Conservation (phyloP, 768 basidiomycete species). For the Collybia nuda region DNA sequence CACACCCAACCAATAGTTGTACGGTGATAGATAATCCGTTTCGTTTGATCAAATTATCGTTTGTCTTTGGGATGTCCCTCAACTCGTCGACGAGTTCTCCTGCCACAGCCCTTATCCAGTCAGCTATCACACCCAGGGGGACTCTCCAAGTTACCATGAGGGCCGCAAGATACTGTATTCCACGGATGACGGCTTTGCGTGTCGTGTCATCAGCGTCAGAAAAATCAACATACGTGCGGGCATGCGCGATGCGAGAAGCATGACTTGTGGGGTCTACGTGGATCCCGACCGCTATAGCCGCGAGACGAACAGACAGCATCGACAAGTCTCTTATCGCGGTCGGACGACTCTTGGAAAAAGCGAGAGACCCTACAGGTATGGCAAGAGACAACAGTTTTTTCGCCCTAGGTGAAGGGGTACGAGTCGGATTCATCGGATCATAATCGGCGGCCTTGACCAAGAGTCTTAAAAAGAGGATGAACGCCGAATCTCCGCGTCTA, state of each 20-base stretch:
- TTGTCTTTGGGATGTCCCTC: slow-evolving; percentile 23
- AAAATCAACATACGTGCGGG: slow-evolving; percentile 68
- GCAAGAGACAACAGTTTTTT: slow-evolving; percentile 73
- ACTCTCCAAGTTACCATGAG: slow-evolving; percentile 56
- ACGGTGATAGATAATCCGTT: slow-evolving; percentile 4
- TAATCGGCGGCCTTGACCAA: slow-evolving; percentile 58
- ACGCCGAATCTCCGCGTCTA: slow-evolving; percentile 65
- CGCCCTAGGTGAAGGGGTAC: slow-evolving; percentile 38
- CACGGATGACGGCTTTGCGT: slow-evolving; percentile 71
- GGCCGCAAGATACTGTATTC: slow-evolving; percentile 67
- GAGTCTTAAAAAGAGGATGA: slow-evolving; percentile 79
- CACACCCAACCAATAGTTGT: slow-evolving; percentile 26
- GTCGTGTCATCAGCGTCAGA: slow-evolving; percentile 60
- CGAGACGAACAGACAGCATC: slow-evolving; percentile 81
- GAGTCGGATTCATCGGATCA: slow-evolving; percentile 24
- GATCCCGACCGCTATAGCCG: slow-evolving; percentile 67
- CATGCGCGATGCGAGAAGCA: slow-evolving; percentile 58
- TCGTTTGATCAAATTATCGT: neutral
- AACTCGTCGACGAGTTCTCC: slow-evolving; percentile 56
- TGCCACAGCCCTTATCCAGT: slow-evolving; percentile 68
- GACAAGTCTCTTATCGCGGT: slow-evolving; percentile 60
- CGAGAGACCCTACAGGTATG: slow-evolving; percentile 68
- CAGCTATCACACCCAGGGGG: slow-evolving; percentile 49
- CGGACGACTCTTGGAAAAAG: slow-evolving; percentile 54
- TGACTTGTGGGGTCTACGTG: slow-evolving; percentile 57